Conservation (phyloP, 1,139 yeast genomes). For the Blastobotrys capitulatus region DNA sequence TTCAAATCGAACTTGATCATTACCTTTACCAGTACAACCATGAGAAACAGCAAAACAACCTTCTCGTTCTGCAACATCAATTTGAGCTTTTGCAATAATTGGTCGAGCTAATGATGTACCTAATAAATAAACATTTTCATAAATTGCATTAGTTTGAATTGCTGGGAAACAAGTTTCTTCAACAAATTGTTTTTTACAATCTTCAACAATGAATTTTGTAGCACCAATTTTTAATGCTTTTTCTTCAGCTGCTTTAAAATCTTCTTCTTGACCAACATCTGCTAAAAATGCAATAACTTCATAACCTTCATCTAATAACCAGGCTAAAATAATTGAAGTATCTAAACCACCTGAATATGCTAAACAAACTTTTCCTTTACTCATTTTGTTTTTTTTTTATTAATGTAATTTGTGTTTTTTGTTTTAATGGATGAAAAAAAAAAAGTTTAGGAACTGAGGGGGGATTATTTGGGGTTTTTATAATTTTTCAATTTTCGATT, state of each 20-base stretch:
- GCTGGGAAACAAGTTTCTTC: conserved; percentile 94
- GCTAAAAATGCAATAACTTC: conserved; percentile 98
- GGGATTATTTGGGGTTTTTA: not conserved
- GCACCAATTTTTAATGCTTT: conserved; percentile 98
- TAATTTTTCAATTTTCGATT: not conserved
- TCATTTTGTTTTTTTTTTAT: conserved; percentile 47
- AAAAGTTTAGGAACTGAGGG: not conserved
- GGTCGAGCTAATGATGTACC: conserved; percentile 99
- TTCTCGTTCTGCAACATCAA: conserved; percentile 91
- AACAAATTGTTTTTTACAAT: conserved; percentile 91
- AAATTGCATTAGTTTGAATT: conserved; percentile 92
- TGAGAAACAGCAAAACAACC: conserved; percentile 98
- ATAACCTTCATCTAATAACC: conserved; percentile 96
- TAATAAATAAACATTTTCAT: conserved; percentile 91
- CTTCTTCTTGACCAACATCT: conserved; percentile 98
- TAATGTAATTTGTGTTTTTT: not conserved
- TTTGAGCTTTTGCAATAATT: conserved; percentile 96
- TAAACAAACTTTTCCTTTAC: conserved; percentile 97
- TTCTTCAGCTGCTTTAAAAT: conserved; percentile 93
- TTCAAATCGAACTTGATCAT: conserved; percentile 98
- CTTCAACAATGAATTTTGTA: conserved; percentile 87
- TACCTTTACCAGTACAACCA: conserved; percentile 99
- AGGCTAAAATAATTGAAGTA: conserved; percentile 94
- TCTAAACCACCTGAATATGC: conserved; percentile 99
- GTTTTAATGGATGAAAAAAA: not conserved